These are phyloP conservation scores for Trichophyton schoenleinii DNA, from an alignment of 2,329 filamentous ascomycete genomes.

Conservation along the genomic window DNA sequence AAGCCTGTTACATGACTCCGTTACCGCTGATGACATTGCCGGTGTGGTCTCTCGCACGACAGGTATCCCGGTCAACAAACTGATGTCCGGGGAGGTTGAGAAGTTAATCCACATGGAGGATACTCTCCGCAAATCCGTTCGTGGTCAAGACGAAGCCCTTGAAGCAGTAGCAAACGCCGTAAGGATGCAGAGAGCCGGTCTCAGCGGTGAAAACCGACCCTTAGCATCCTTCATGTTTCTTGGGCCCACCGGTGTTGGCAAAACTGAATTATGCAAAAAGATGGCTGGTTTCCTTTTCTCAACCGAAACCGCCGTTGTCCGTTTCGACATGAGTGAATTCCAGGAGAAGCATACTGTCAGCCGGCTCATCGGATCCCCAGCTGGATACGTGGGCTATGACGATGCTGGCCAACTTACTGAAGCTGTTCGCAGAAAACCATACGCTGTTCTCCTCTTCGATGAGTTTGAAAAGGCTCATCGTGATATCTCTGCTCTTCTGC, in stretches of 20 bases:
- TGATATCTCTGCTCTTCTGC: constrained; percentile 79
- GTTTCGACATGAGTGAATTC: constrained; percentile 97
- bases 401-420: constrained; percentile 94
- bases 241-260: constrained; percentile 89
- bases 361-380: constrained; percentile 79
- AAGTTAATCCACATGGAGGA: constrained; percentile 96
- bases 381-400: constrained; percentile 92
- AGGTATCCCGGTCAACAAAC: constrained; percentile 81
- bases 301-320: constrained; percentile 75
- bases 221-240: constrained; percentile 96
- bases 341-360: constrained; percentile 96
- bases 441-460: constrained; percentile 87
- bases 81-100: constrained; percentile 87
- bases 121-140: constrained; percentile 65
- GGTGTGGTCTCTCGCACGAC: constrained; percentile 82
- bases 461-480: constrained; percentile 97
- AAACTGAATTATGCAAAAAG: constrained; percentile 95
- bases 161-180: constrained; percentile 86
- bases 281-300: constrained; percentile 88
- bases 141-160: constrained; percentile 88
- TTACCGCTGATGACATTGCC: constrained; percentile 91
- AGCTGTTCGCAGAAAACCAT: constrained; percentile 86
- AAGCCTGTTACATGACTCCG: constrained; percentile 75
- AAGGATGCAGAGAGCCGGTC: constrained; percentile 79
- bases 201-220: constrained; percentile 83